Conservation (phyloP, 169 alveolate genomes). For the Plasmodium gaboni region DNA sequence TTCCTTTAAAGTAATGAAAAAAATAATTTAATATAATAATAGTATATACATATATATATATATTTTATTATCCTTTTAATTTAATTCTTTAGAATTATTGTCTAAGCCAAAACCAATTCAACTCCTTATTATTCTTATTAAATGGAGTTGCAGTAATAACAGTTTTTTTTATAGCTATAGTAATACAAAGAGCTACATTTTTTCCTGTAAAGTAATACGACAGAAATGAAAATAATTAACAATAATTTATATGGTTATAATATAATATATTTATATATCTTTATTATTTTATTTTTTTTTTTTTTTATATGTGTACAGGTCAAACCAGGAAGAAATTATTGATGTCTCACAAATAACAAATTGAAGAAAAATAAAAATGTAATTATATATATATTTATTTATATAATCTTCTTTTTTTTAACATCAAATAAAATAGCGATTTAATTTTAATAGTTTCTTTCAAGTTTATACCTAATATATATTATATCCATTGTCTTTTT, state of each 20-base stretch:
- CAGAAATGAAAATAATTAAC: background rate
- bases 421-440: no score
- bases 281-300: background rate
- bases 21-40: background rate
- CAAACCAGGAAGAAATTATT: no score
- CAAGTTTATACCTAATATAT: no score
- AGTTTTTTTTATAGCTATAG: constrained; percentile 14
- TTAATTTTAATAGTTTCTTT: no score
- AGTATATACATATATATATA: background rate
- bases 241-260: no score
- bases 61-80: background rate
- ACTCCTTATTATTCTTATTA: constrained; percentile 4
- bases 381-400: no score
- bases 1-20: background rate
- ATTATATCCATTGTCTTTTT: no score
- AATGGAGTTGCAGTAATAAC: constrained; percentile 9
- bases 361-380: no score
- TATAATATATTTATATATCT: no score
- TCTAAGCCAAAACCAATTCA: constrained; percentile 2
- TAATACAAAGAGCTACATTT: constrained; percentile 41
- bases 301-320: background rate
- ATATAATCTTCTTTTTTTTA: no score
- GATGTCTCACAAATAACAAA: no score
- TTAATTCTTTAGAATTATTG: constrained; percentile 29
- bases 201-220: constrained; percentile 10